Conservation (phyloP, 768 basidiomycete species). For the Lyophyllum decastes region DNA sequence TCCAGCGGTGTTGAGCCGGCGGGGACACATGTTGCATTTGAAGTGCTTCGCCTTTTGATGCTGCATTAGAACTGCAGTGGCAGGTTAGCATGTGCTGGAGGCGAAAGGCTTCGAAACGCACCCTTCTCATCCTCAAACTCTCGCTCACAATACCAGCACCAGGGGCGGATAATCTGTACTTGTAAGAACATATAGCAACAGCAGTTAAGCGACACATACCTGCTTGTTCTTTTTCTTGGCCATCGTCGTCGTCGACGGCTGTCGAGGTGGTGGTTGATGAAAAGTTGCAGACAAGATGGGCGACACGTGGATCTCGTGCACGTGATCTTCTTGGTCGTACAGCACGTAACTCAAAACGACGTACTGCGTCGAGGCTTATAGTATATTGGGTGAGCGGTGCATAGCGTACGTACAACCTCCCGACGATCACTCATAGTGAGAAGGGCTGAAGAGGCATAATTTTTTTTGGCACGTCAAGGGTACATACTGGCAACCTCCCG, state of each 20-base stretch:
- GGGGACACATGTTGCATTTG: conserved; percentile 95
- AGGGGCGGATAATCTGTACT: conserved; percentile 76
- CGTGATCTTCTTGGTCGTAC: background rate
- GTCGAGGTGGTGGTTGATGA: conserved; percentile 1
- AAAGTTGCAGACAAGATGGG: background rate
- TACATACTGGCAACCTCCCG: background rate
- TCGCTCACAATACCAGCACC: conserved; percentile 99
- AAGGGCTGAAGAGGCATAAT: conserved; percentile 7
- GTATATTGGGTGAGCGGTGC: background rate
- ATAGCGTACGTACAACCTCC: too few species aligned
- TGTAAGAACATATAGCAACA: conserved; percentile 1
- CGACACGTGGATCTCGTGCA: conserved; percentile 4
- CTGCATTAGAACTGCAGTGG: conserved; percentile 84
- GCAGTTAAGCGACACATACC: conserved; percentile 26
- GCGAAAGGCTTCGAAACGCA: conserved; percentile 30
- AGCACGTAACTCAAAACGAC: too few species aligned
- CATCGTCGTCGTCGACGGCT: conserved; percentile 31
- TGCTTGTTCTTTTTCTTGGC: conserved; percentile 65
- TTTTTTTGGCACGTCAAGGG: conserved; percentile 12
- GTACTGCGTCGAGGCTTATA: background rate
- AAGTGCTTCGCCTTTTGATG: conserved; percentile 99
- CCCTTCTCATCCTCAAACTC: conserved; percentile 99
- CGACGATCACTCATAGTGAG: too few species aligned
- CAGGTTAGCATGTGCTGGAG: background rate
- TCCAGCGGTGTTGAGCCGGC: conserved; percentile 95